phyloP scores from a whole-genome alignment of 2,329 filamentous ascomycete species.

The Fusarium verticillioides region DNA sequence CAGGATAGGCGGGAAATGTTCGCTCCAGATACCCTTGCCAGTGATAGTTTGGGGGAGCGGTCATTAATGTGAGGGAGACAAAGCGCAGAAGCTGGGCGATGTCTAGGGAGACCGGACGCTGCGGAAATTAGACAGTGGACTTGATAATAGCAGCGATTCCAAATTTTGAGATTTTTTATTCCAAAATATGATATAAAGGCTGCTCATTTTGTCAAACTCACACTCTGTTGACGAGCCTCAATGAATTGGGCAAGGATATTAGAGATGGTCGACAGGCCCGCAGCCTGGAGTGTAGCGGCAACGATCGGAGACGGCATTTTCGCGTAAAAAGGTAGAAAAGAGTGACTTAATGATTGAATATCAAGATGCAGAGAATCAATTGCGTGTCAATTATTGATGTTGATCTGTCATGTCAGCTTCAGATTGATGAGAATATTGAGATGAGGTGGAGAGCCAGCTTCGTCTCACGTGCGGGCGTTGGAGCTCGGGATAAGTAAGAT shows the following conservation, averaged over 20 bases:
- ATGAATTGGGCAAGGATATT: constrained; percentile 67
- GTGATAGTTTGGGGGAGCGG: constrained; percentile 66
- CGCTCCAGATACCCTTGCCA: constrained; percentile 68
- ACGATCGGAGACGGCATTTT: constrained; percentile 62
- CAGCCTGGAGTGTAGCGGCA: constrained; percentile 64
- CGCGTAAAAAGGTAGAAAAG: not conserved
- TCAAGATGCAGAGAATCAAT: not conserved
- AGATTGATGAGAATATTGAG: constrained; percentile 10
- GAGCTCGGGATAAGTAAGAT: constrained; percentile 31
- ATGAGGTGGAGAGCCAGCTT: constrained; percentile 24
- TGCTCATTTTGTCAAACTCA: constrained; percentile 39
- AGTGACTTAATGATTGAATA: not conserved
- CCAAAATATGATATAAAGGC: accelerated
- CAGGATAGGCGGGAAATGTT: constrained; percentile 60
- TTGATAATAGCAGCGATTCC: not conserved
- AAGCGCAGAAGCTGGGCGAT: constrained; percentile 63
- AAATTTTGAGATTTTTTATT: accelerated
- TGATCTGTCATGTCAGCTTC: constrained; percentile 6
- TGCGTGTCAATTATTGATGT: not conserved
- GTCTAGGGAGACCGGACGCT: constrained; percentile 58
- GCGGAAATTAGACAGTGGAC: not conserved
- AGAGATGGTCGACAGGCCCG: constrained; percentile 61
- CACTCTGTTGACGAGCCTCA: constrained; percentile 59
- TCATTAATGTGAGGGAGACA: constrained; percentile 62
- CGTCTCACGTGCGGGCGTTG: constrained; percentile 19